A percentile compares a stretch with the other conserved stretches of the same genome.
Evolutionary conservation across 2,329 filamentous ascomycete species (phyloP).

Genomic region (Parastagonospora avenae): DNA sequence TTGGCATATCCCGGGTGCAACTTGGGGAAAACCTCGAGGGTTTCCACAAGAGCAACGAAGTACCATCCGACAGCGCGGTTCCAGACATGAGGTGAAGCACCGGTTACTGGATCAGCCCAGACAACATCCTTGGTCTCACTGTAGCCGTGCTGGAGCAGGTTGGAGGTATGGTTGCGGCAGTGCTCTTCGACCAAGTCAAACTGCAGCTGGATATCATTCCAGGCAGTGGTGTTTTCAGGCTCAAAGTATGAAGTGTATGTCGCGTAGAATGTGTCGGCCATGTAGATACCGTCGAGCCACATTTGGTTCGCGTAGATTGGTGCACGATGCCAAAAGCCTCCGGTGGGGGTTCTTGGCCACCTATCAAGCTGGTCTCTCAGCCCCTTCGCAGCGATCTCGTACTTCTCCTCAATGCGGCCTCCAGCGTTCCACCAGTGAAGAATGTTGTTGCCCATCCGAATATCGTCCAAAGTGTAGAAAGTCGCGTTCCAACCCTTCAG

Average conservation of each 20-base stretch:
- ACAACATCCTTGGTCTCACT: slow-evolving; percentile 41
- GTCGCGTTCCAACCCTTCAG: slow-evolving; percentile 53
- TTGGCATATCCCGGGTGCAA: slow-evolving; percentile 44
- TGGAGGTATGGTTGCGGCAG: slow-evolving; percentile 38
- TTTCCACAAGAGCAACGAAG: slow-evolving; percentile 52
- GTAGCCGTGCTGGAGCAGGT: slow-evolving; percentile 44
- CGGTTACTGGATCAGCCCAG: slow-evolving; percentile 44
- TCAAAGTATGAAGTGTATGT: slow-evolving; percentile 48
- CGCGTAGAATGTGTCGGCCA: slow-evolving; percentile 48
- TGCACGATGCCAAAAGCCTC: slow-evolving; percentile 61
- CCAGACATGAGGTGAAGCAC: slow-evolving; percentile 46
- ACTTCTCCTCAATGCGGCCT: slow-evolving; percentile 51
- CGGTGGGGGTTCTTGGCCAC: slow-evolving; percentile 56
- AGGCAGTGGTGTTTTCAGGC: slow-evolving; percentile 47
- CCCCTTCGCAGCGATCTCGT: slow-evolving; percentile 54
- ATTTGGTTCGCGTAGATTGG: slow-evolving; percentile 59
- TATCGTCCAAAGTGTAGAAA: slow-evolving; percentile 56
- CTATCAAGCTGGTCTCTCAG: slow-evolving; percentile 55
- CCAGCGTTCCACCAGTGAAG: slow-evolving; percentile 56
- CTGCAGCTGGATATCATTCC: slow-evolving; percentile 49
- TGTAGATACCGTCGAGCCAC: slow-evolving; percentile 62
- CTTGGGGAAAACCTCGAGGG: slow-evolving; percentile 54
- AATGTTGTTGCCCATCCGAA: slow-evolving; percentile 60
- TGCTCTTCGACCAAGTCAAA: slow-evolving; percentile 45
- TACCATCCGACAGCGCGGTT: slow-evolving; percentile 47